Base-by-base conservation (phyloP, 176 grass and related monocot species). In the Stipa capillata region DNA sequence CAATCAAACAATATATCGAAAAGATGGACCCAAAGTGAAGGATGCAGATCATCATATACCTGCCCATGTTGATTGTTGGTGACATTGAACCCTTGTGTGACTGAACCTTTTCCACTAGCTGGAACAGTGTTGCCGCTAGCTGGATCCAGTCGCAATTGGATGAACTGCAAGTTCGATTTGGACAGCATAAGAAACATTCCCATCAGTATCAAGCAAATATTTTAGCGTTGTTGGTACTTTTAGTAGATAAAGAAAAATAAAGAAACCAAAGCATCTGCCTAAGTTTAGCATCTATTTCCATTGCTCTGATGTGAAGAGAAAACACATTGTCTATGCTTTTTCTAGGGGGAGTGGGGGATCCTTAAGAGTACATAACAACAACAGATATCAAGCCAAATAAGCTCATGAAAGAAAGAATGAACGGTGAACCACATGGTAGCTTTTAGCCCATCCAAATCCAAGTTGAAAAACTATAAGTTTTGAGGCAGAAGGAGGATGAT, bases 61-160 rank as follows among this genome's bases (percentile, higher is more conserved):
- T 97, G 91, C 17, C 94, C 95, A 54, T 90, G 85, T 69, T 90
- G 89, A 51, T 71, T 97, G 87, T 97, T 97, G 41, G 95, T 97
- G 53, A 90, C 32, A 60, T 27, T 87, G 53, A 97, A 73, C 42
- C 45, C 89, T 84, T 97, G 95, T 63, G 87, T 90, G 11, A 97
- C 87, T 36, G 76, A 83, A 82, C 88, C 91, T 85, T 81, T 87
- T 61, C 85, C 91, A 75, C 57, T 86, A 6, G 89, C 83, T 79
- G 89, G 85, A 87, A 92, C 82, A 86, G 79, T 74, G 68, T 84
- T 94, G 69, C 89, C 66, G 2, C 92, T 94, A 72, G 95, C 92
- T 87, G 89, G 95, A 57, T 97, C 87, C 43, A 94, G 67, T 67
- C 74, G 90, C 83, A 97, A 77, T 53, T 94, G 89, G 58, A 97